Evolutionary conservation across 1,139 yeast genomes (phyloP), one percentile per base, ranked within the genome.

Genomic region (Pneumocystis murina): DNA sequence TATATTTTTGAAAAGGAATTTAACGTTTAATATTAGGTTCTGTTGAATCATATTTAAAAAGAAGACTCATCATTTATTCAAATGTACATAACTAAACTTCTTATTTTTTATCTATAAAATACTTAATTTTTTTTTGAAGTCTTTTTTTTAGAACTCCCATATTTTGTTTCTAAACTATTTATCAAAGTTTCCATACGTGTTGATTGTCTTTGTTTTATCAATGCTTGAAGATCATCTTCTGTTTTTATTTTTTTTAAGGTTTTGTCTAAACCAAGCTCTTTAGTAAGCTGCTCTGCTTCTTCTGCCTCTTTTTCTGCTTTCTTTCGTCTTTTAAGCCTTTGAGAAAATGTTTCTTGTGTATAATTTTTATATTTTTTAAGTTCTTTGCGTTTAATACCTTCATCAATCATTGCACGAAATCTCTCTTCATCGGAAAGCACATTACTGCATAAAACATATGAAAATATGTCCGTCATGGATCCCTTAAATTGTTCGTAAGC

Each of bases 381-480:
- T 2, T 74, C 74, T 3, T 76, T 76, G 0, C 72, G 70, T 2
- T 72, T 72, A 33, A 82, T 75, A 48, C 82, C 77, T 10, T 71
- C 71, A 58, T 79, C 77, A 40, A 88, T 80, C 2, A 84, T 77
- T 2, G 72, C 72, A 66, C 80, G 81, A 36, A 87, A 79, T 54
- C 96, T 78, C 62, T 74, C 74, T 68, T 84, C 86, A 6, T 75
- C 79, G 77, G 81, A n/a, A 59, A 79, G 78, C 62, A 84, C 80
- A 67, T 85, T 90, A 63, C 86, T 79, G 73, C 89, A 96, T 17
- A 94, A 86, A 7, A 89, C 84, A 60, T 79, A 78, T 72, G 87
- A 95, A 71, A 88, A 86, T 17, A 89, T 75, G 65, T 78, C 77
- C 62, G 84, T 76, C 70, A 88, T 81, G 70, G 87, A 87, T 5